phyloP scores from a whole-genome alignment of 2,329 filamentous ascomycete species.

The Aspergillus quadrilineatus region DNA sequence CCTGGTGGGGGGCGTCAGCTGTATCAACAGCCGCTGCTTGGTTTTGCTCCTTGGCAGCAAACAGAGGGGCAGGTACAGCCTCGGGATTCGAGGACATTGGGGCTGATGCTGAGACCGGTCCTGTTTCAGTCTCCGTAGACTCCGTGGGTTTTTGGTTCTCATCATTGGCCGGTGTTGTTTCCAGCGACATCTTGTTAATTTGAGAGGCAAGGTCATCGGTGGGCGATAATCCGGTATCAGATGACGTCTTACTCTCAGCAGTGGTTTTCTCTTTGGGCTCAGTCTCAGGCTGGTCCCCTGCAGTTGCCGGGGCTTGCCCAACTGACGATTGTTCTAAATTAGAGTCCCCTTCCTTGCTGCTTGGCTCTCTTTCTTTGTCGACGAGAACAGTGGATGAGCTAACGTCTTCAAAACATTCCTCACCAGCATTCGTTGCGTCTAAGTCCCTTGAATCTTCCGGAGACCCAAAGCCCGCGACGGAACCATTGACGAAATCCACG shows the following conservation, averaged over 20 bases:
- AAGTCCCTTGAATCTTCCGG: conserved; percentile 68
- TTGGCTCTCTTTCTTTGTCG: conserved; percentile 62
- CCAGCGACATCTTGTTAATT: conserved; percentile 50
- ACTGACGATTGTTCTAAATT: conserved; percentile 22
- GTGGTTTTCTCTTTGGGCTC: background rate
- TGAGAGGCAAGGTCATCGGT: conserved; percentile 55
- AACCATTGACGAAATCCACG: conserved; percentile 44
- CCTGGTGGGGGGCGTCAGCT: conserved; percentile 19
- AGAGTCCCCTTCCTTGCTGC: conserved; percentile 25
- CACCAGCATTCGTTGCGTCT: conserved; percentile 76
- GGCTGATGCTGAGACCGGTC: conserved; percentile 15
- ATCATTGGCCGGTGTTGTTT: conserved; percentile 8
- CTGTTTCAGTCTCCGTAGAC: background rate
- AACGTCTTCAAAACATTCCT: conserved; percentile 94
- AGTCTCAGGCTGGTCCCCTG: background rate
- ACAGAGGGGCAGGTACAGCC: conserved; percentile 68
- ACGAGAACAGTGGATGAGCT: conserved; percentile 66
- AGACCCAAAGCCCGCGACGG: conserved; percentile 47
- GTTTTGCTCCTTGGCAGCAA: conserved; percentile 47
- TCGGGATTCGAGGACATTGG: conserved; percentile 59
- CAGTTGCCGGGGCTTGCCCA: conserved; percentile 3
- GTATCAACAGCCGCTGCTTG: conserved; percentile 22
- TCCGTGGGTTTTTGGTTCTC: conserved; percentile 2
- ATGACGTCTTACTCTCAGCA: conserved; percentile 15
- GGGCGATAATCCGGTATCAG: conserved; percentile 41